phyloP scores from a whole-genome alignment of 2,329 filamentous ascomycete genomes.

The Chaetomiaceae sp. region DNA sequence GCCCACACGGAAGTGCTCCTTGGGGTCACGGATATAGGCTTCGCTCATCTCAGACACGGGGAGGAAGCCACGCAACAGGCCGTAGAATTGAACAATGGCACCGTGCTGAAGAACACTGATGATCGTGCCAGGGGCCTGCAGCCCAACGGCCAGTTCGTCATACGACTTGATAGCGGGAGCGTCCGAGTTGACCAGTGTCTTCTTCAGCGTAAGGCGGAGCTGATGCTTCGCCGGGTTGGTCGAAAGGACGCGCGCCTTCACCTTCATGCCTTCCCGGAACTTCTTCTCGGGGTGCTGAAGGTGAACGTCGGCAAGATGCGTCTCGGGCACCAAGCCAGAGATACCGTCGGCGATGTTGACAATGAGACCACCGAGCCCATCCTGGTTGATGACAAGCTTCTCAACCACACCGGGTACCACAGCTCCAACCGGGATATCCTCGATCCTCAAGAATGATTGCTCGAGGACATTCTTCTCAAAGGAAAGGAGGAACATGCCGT shows the following conservation, averaged over 20 bases:
- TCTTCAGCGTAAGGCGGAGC: slow-evolving; percentile 87
- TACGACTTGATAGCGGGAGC: slow-evolving; percentile 73
- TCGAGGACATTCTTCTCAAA: slow-evolving; percentile 77
- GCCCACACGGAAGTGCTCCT: slow-evolving; percentile 81
- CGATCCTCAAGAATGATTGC: slow-evolving; percentile 83
- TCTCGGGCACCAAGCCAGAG: slow-evolving; percentile 79
- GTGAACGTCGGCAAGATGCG: slow-evolving; percentile 81
- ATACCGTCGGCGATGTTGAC: slow-evolving; percentile 83
- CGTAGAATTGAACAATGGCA: slow-evolving; percentile 90
- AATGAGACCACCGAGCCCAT: slow-evolving; percentile 76
- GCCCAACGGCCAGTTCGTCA: slow-evolving; percentile 65
- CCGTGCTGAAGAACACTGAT: slow-evolving; percentile 73
- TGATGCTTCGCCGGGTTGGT: slow-evolving; percentile 70
- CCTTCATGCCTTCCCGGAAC: slow-evolving; percentile 77
- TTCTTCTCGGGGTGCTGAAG: slow-evolving; percentile 95
- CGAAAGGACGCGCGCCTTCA: slow-evolving; percentile 82
- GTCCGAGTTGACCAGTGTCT: slow-evolving; percentile 88
- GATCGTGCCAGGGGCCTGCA: slow-evolving; percentile 80
- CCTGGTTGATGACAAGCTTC: slow-evolving; percentile 71
- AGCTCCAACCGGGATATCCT: slow-evolving; percentile 79
- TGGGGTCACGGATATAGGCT: slow-evolving; percentile 84
- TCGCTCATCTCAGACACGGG: slow-evolving; percentile 98
- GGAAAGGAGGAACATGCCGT: slow-evolving; percentile 80
- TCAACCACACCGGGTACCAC: slow-evolving; percentile 79
- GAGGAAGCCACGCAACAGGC: slow-evolving; percentile 75